phyloP scores from a whole-genome alignment of 129 eudicot species.

The Erigeron canadensis region DNA sequence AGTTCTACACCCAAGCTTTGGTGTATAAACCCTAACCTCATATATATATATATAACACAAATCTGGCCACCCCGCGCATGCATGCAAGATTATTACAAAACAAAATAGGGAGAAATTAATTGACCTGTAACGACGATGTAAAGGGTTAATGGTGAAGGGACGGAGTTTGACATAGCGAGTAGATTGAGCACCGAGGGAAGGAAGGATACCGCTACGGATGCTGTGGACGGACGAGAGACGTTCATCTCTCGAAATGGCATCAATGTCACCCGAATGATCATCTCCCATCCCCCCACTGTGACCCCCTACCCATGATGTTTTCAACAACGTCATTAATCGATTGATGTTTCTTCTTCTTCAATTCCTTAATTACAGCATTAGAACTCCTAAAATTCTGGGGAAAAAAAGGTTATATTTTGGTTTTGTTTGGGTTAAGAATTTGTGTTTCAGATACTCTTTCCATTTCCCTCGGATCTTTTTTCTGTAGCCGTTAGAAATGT shows the following conservation, averaged over 20 bases:
- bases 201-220: slow-evolving; percentile 46
- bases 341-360: too few species aligned
- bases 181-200: slow-evolving; percentile 53
- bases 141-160: slow-evolving; percentile 51
- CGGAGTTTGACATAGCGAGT: slow-evolving; percentile 42
- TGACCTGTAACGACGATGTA: slow-evolving; percentile 50
- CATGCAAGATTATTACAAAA: not conserved
- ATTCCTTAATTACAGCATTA: not conserved
- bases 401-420: not conserved
- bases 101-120: not conserved
- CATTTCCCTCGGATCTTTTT: not conserved
- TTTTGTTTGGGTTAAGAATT: not conserved
- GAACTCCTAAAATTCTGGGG: not conserved
- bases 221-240: slow-evolving; percentile 43
- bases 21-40: too few species aligned
- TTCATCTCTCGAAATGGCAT: slow-evolving; percentile 36
- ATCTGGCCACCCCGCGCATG: not conserved
- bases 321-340: slow-evolving; percentile 23
- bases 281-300: slow-evolving; percentile 7
- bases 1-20: too few species aligned
- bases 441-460: not conserved
- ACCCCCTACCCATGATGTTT: slow-evolving; percentile 33
- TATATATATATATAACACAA: too few species aligned
- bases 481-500: not conserved
- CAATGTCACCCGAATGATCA: slow-evolving; percentile 25